Evolutionary conservation across 139 green algal species (phyloP).

Genomic region (Yamagishiella unicocca): DNA sequence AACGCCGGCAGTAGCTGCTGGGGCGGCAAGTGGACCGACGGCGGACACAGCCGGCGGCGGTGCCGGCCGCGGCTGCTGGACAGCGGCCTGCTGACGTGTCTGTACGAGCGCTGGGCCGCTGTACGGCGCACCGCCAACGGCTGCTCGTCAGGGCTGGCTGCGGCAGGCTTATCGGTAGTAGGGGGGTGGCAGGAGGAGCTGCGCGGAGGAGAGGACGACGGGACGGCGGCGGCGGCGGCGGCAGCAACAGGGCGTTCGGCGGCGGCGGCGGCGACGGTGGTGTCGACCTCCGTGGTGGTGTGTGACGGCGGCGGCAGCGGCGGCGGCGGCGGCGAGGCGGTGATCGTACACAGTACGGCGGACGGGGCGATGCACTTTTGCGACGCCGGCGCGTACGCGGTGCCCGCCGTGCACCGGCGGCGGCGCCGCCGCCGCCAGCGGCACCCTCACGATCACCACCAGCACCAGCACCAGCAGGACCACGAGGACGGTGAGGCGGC

Average conservation of each 20-base stretch:
- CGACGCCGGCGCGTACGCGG: neutral
- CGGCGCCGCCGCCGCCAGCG: neutral
- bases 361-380: conserved; percentile 7
- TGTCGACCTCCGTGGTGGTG: conserved; percentile 1
- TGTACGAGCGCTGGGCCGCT: conserved; percentile 19
- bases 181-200: neutral
- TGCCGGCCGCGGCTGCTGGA: neutral
- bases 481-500: neutral
- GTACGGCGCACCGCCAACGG: neutral
- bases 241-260: neutral
- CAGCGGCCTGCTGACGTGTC: neutral
- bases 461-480: neutral
- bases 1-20: neutral
- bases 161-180: neutral
- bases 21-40: neutral
- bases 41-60: too few relatives aligned
- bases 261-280: neutral
- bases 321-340: neutral
- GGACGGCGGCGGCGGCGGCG: neutral
- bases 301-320: neutral
- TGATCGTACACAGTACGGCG: conserved; percentile 39
- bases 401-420: neutral
- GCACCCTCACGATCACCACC: neutral
- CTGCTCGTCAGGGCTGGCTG: neutral
- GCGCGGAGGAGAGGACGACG: neutral